Evolutionary conservation across 2,329 filamentous ascomycete species (phyloP), one percentile per base, ranked within the genome.

Genomic region (Phoma herbarum): DNA sequence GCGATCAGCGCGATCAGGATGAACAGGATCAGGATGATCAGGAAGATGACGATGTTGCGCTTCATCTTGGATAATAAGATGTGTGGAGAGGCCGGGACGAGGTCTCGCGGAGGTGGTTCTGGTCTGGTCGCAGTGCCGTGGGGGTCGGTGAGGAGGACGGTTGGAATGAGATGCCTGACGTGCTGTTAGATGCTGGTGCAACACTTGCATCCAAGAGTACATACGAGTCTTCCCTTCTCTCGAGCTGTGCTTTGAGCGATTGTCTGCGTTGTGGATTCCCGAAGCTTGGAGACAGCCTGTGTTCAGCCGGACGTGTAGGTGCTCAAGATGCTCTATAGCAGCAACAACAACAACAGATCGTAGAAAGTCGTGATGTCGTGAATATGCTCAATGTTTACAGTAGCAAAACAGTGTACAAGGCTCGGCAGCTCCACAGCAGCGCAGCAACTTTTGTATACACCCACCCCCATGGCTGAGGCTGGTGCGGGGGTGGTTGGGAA

Each of bases 1-100:
- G 77, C 81, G 72, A 83, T 81, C 26, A 81, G 68, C 28, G 78
- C 79, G 51, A 83, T 79, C 49, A 83, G 75, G 68, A 83, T 75
- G 76, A 83, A 82, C 68, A 83, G 81, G 72, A 83, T 78, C 66
- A 83, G 77, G 72, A 83, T 79, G 73, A 83, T 83, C 67, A 82
- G 74, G 73, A 81, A 81, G 75, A 83, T 81, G 75, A 81, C 80
- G 63, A 83, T 75, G 74, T 83, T 83, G 74, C 80, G 80, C 73
- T 81, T 75, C 81, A 83, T 83, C 54, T 44, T 20, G 35, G 1
- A 4, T 33, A 11, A 11, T 33, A 12, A 6, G 33, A 7, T 8
- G n/a, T 9, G 31, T 20, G n/a, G 35, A 12, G 26, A 28, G 26
- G 4, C 9, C 9, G 26, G 26, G n/a, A 28, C 5, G 26, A 28